Evolutionary conservation across 108 stramenopile species (phyloP).

Genomic region (Cafeteria roenbergensis): DNA sequence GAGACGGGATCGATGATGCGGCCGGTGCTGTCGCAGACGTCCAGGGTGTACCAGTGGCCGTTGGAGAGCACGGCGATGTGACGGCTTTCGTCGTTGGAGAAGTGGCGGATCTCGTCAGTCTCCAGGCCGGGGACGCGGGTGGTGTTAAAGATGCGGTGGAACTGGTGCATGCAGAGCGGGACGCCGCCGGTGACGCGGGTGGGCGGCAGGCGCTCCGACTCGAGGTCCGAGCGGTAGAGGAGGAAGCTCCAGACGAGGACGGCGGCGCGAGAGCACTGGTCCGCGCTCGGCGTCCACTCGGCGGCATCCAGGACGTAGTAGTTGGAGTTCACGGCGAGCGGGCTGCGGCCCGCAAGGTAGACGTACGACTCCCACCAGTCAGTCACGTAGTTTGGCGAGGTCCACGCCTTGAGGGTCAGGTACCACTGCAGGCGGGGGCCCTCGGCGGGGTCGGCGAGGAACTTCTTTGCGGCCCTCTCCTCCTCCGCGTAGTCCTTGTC

Average conservation of each 20-base stretch:
- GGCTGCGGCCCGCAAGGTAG: constrained; percentile 14
- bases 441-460: not conserved
- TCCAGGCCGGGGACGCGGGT: constrained; percentile 21
- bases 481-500: constrained; percentile 8
- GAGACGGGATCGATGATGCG: not conserved
- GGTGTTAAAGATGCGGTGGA: constrained; percentile 16
- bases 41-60: constrained; percentile 11
- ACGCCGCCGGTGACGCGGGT: constrained; percentile 1
- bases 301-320: constrained; percentile 19
- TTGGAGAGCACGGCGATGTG: constrained; percentile 15
- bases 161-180: constrained; percentile 24
- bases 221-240: constrained; percentile 6
- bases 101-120: constrained; percentile 1
- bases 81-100: not conserved
- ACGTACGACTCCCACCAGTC: constrained; percentile 24
- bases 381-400: constrained; percentile 14
- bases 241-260: constrained; percentile 5
- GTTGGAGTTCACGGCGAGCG: constrained; percentile 18
- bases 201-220: constrained; percentile 13
- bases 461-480: not conserved
- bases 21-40: constrained; percentile 6
- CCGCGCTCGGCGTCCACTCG: not conserved
- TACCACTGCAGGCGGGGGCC: constrained; percentile 19
- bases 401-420: constrained; percentile 12
- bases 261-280: constrained; percentile 11